Conservation (phyloP, 495 filamentous ascomycete genomes). For the Cladorrhinum samala region DNA sequence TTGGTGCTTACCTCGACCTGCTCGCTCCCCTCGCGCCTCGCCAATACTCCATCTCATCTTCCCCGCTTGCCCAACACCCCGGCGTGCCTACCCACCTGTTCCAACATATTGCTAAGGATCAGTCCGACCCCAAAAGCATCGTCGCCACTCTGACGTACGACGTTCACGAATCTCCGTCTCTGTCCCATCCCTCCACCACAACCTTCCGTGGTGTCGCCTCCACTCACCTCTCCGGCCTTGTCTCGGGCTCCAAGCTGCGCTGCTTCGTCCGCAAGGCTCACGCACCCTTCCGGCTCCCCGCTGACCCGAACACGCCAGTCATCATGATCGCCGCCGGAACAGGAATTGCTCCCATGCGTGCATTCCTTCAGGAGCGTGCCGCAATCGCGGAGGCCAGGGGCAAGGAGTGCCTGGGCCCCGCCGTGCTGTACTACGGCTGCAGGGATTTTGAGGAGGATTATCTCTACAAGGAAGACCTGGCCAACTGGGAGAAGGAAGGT, state of each 20-base stretch:
- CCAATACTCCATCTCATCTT: constrained; percentile 48
- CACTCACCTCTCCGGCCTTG: constrained; percentile 48
- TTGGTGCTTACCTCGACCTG: constrained; percentile 55
- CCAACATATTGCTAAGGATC: constrained; percentile 24
- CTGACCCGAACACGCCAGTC: constrained; percentile 49
- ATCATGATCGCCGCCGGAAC: constrained; percentile 53
- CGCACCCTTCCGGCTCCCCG: constrained; percentile 54
- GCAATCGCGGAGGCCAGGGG: constrained; percentile 35
- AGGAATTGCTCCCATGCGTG: constrained; percentile 57
- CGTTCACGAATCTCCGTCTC: constrained; percentile 37
- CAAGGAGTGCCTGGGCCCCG: constrained; percentile 27
- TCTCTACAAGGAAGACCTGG: constrained; percentile 49
- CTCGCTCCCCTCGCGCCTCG: constrained; percentile 59
- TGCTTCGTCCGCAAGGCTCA: constrained; percentile 52
- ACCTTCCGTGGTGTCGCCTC: constrained; percentile 49
- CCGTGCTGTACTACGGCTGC: constrained; percentile 53
- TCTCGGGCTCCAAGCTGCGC: constrained; percentile 41
- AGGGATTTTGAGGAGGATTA: constrained; percentile 46
- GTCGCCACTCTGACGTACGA: constrained; percentile 54
- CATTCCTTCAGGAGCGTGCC: constrained; percentile 57
- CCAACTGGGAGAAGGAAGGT: constrained; percentile 45
- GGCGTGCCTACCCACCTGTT: constrained; percentile 2
- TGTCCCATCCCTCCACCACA: constrained; percentile 20
- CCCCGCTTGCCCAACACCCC: constrained; percentile 1
- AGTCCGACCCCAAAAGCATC: constrained; percentile 35